Conservation (phyloP, 306 rosid genomes). For the Rosa chinensis region DNA sequence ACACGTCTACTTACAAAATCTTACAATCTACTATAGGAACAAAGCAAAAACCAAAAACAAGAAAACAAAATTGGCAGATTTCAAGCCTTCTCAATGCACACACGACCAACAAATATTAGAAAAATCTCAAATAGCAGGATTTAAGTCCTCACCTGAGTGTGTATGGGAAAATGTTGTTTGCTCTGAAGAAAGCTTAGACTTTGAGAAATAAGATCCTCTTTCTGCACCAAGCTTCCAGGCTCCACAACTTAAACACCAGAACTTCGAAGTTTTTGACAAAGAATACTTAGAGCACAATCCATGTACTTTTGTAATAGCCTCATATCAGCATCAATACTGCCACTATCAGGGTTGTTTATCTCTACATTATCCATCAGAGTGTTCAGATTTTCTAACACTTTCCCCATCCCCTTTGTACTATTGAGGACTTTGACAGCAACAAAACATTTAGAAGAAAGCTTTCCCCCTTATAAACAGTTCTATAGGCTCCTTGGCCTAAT, state of each 20-base stretch:
- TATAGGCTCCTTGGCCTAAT: too few relatives aligned
- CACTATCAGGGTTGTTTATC: conserved; percentile 24
- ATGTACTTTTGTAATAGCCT: conserved; percentile 46
- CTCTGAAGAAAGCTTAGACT: conserved; percentile 38
- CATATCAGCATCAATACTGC: conserved; percentile 44
- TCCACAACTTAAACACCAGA: conserved; percentile 26
- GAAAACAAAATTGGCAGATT: background rate
- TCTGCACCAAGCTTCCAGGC: conserved; percentile 27
- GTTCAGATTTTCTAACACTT: conserved; percentile 55
- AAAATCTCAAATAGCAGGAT: background rate
- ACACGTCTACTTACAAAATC: too few relatives aligned
- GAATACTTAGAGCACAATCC: conserved; percentile 43
- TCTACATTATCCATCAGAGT: conserved; percentile 43
- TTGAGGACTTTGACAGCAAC: too few relatives aligned
- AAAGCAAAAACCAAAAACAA: too few relatives aligned
- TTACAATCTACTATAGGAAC: too few relatives aligned
- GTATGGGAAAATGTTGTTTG: conserved; percentile 30
- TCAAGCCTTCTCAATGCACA: background rate
- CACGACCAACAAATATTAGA: background rate
- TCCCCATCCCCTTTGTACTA: conserved; percentile 27
- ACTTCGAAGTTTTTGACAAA: conserved; percentile 37
- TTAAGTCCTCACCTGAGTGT: conserved; percentile 53
- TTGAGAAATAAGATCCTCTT: conserved; percentile 37
- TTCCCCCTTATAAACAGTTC: too few relatives aligned
- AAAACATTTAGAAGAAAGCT: too few relatives aligned